These are phyloP conservation scores for Chrysanthemum makinoi DNA, from an alignment of 129 eudicot genomes.

Conservation along the genomic window DNA sequence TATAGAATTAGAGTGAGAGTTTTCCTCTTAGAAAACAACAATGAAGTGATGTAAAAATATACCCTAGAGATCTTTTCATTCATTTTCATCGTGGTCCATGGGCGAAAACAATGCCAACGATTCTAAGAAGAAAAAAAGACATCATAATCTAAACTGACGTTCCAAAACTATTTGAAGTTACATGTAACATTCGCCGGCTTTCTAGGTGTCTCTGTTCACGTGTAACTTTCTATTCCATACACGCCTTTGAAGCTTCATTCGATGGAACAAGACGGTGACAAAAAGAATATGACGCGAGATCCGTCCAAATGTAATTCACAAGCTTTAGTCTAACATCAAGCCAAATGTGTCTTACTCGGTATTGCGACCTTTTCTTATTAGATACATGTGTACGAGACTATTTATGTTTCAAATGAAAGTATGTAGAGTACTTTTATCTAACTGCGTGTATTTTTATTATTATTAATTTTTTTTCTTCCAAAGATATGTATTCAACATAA, in stretches of 20 bases:
- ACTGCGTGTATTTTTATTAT: not conserved
- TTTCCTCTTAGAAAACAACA: too few relatives aligned
- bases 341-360: too few relatives aligned
- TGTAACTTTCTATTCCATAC: conserved; percentile 7
- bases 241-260: not conserved
- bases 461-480: too few relatives aligned
- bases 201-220: conserved; percentile 6
- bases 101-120: not conserved
- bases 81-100: not conserved
- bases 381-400: not conserved
- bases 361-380: too few relatives aligned
- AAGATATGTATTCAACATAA: conserved; percentile 3
- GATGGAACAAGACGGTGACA: conserved; percentile 15
- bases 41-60: too few relatives aligned
- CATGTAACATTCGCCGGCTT: not conserved
- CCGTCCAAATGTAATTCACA: not conserved
- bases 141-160: not conserved
- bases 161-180: not conserved
- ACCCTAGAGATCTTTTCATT: too few relatives aligned
- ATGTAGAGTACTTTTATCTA: not conserved
- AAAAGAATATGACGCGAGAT: conserved; percentile 4
- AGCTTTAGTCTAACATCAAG: not conserved
- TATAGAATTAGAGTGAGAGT: too few relatives aligned
- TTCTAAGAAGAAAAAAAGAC: not conserved
- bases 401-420: not conserved